Evolutionary conservation across 306 rosid genomes (phyloP).

Genomic region (Heteromeles arbutifolia): DNA sequence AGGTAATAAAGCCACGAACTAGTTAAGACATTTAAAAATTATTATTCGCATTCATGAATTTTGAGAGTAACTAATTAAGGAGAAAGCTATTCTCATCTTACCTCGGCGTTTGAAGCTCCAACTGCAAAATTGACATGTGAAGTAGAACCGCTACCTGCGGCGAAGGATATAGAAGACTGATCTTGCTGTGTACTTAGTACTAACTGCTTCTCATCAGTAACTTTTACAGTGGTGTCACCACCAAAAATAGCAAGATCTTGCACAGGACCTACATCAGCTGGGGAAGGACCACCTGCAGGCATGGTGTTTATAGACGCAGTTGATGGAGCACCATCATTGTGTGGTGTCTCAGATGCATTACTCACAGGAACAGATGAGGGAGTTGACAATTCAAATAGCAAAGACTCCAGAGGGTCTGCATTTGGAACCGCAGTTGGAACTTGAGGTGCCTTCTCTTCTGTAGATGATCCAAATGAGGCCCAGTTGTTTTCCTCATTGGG

Average conservation of each 20-base stretch:
- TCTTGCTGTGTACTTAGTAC: slow-evolving; percentile 24
- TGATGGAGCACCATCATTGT: slow-evolving; percentile 21
- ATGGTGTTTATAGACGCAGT: slow-evolving; percentile 17
- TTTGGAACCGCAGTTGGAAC: slow-evolving; percentile 31
- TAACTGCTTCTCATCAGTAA: slow-evolving; percentile 17
- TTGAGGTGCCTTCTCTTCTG: slow-evolving; percentile 24
- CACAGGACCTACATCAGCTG: slow-evolving; percentile 16
- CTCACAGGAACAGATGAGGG: slow-evolving; percentile 26
- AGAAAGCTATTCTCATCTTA: slow-evolving; percentile 21
- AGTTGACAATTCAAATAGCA: slow-evolving; percentile 51
- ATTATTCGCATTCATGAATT: background rate
- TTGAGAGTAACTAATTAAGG: background rate
- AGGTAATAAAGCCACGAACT: background rate
- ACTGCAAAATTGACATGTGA: slow-evolving; percentile 14
- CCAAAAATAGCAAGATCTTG: slow-evolving; percentile 13
- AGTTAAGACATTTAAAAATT: background rate
- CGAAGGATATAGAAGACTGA: slow-evolving; percentile 19
- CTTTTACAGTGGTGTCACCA: background rate
- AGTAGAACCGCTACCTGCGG: slow-evolving; percentile 6
- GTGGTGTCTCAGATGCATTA: slow-evolving; percentile 16
- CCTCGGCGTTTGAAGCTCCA: slow-evolving; percentile 38
- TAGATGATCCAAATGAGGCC: slow-evolving; percentile 37
- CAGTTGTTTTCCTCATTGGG: slow-evolving; percentile 28
- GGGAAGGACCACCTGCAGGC: slow-evolving; percentile 21
- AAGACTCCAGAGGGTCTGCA: slow-evolving; percentile 35